These are phyloP conservation scores for Amylocystis lapponica DNA, from an alignment of 768 basidiomycete species.

Conservation along the genomic window DNA sequence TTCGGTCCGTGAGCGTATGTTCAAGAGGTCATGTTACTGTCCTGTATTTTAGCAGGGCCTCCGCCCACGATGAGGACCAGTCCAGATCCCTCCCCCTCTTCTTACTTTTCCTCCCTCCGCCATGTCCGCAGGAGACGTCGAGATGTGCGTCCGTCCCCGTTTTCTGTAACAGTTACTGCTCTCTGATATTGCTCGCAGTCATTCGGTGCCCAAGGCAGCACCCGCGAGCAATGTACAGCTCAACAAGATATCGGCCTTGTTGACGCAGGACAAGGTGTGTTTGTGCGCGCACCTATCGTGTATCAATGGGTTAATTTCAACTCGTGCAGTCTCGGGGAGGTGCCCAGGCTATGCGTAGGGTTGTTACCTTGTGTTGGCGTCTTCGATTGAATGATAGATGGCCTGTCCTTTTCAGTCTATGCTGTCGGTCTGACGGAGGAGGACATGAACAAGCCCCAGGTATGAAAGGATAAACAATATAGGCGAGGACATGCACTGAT, in stretches of 20 bases:
- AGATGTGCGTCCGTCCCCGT: slow-evolving; percentile 44
- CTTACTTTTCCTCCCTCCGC: slow-evolving; percentile 8
- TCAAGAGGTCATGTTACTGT: slow-evolving; percentile 2
- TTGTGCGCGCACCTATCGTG: background rate
- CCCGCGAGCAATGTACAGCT: slow-evolving; percentile 39
- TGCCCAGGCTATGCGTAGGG: slow-evolving; percentile 82
- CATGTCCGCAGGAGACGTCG: slow-evolving; percentile 50
- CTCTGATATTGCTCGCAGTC: slow-evolving; percentile 30
- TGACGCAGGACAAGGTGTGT: slow-evolving; percentile 73
- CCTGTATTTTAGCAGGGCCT: background rate
- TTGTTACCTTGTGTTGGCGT: too few species aligned
- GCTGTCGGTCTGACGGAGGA: slow-evolving; percentile 71
- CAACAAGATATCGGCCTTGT: slow-evolving; percentile 67
- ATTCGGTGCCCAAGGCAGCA: slow-evolving; percentile 34
- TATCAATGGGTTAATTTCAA: background rate
- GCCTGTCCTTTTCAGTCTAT: slow-evolving; percentile 46
- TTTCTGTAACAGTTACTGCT: slow-evolving; percentile 1
- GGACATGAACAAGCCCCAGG: slow-evolving; percentile 85
- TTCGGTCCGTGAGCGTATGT: background rate
- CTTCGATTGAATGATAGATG: slow-evolving; percentile 4
- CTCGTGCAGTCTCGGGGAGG: slow-evolving; percentile 51
- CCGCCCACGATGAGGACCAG: too few species aligned
- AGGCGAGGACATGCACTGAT: background rate
- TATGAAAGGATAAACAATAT: too few species aligned
- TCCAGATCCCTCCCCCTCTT: background rate